Conservation (phyloP, 805 yeast genomes). For the Zygoascus biomembranicola region DNA sequence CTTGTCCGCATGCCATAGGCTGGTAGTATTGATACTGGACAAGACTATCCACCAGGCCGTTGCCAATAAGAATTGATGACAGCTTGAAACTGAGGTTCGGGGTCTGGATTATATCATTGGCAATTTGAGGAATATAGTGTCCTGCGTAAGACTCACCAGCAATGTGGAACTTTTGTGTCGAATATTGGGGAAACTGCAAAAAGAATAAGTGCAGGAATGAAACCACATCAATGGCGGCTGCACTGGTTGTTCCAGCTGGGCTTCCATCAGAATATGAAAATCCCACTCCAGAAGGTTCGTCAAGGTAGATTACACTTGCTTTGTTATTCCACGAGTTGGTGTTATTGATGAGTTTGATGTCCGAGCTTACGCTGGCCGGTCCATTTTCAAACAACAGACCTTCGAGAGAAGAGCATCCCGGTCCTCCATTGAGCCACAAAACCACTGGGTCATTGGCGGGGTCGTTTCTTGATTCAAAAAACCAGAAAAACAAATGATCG, state of each 20-base stretch:
- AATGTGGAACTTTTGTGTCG: constrained; percentile 58
- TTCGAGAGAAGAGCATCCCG: constrained; percentile 88
- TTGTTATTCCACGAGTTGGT: constrained; percentile 87
- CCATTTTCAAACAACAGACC: constrained; percentile 91
- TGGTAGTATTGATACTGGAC: constrained; percentile 71
- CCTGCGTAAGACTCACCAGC: constrained; percentile 95
- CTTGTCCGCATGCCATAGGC: constrained; percentile 91
- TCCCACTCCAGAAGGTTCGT: constrained; percentile 92
- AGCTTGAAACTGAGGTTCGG: constrained; percentile 50
- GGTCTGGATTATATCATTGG: constrained; percentile 42
- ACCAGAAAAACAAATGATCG: constrained; percentile 88
- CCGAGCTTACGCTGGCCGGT: constrained; percentile 62
- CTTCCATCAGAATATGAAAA: constrained; percentile 67
- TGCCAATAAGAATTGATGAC: constrained; percentile 79
- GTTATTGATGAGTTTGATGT: constrained; percentile 63
- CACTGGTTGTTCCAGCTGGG: constrained; percentile 54
- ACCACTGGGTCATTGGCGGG: constrained; percentile 81
- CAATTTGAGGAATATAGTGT: constrained; percentile 82
- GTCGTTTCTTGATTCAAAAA: constrained; percentile 83
- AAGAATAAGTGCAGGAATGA: constrained; percentile 78
- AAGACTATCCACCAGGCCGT: constrained; percentile 83
- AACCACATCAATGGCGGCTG: constrained; percentile 84
- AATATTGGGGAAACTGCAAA: constrained; percentile 70
- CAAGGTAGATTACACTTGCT: constrained; percentile 84
- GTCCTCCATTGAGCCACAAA: constrained; percentile 94